A percentile compares a stretch with the other conserved stretches of the same genome.
Conservation (phyloP, 495 filamentous ascomycete genomes). For the Aspergillus bertholletiae region DNA sequence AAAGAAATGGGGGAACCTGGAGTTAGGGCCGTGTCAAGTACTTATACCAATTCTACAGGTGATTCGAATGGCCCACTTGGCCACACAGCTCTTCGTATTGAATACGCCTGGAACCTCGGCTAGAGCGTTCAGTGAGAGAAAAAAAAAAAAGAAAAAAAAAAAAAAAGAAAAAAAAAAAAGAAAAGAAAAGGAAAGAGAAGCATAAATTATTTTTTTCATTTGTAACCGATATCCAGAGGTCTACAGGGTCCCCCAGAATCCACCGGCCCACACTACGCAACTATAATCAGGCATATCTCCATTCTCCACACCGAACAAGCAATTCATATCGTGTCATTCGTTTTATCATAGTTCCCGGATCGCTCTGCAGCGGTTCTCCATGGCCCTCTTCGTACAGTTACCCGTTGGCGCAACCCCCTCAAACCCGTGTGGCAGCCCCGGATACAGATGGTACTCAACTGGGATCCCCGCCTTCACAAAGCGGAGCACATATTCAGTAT, state of each 20-base stretch:
- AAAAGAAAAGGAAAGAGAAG: too few relatives aligned
- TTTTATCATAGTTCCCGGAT: not conserved
- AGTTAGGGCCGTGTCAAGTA: too few relatives aligned
- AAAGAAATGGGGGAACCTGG: not conserved
- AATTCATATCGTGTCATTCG: not conserved
- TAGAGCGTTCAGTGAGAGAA: not conserved
- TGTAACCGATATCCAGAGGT: too few relatives aligned
- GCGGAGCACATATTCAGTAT: conserved; percentile 17
- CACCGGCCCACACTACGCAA: not conserved
- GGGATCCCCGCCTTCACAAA: conserved; percentile 19
- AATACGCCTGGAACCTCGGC: not conserved
- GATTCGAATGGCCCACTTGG: not conserved
- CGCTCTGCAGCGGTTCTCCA: not conserved
- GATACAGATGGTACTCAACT: conserved; percentile 27
- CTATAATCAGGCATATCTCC: not conserved
- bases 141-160: too few relatives aligned
- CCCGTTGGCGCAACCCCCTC: conserved; percentile 13
- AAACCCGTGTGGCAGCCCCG: conserved; percentile 27
- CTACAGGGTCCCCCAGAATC: too few relatives aligned
- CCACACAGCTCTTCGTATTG: not conserved
- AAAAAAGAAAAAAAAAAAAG: too few relatives aligned
- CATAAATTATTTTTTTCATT: not conserved
- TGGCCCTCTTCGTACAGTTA: not conserved
- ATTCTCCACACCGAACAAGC: not conserved
- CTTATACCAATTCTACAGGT: too few relatives aligned